Evolutionary conservation across 345 rosid species (phyloP), one percentile per base, ranked within the genome.

Genomic region (Eucalyptus pauciflora): DNA sequence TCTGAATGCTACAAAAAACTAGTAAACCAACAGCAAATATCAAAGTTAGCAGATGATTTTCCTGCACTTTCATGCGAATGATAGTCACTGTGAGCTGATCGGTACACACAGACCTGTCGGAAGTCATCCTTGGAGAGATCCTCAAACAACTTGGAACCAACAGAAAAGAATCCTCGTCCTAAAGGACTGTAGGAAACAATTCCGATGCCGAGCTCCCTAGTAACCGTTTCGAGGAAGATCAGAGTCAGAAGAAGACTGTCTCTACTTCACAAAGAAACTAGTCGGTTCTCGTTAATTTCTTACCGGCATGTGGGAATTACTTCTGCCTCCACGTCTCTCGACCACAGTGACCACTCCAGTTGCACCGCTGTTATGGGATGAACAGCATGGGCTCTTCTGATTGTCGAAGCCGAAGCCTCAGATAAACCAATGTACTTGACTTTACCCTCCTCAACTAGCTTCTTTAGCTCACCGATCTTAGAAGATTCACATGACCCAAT

Each of bases 341-440:
- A 86, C 99, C 99, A 96, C 86, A 97, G 90, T 3, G 99, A 97
- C 98, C 97, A 96, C 89, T 96, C 99, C 51, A 95, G 88, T 76
- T 96, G 96, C 41, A 97, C 92, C 8, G 96, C 98, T 13, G 94
- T 95, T 33, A 95, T 90, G 0, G 98, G 98, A 83, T 97, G 98
- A 92, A 95, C 94, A 45, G 94, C 96, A 90, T 95, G 97, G 24
- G 97, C 98, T 86, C 99, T 90, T 92, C 96, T 94, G 87, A 96
- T 95, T 29, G 97, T 94, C n/a, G 97, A 94, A 20, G 97, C 95
- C 5, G 97, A 95, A 60, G 96, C 99, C 93, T 95, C 96, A 1
- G 97, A 96, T 22, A 96, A 88, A 86, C 96, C 97, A 0, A 94
- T 56, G 83, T 94, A 94, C 92, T 95, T 96, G 88, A 96, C 90